Percentiles rank a stretch among this genome's conserved stretches.
These are phyloP conservation scores for Quercus bicolor DNA, from an alignment of 306 rosid species.

Conservation along the genomic window DNA sequence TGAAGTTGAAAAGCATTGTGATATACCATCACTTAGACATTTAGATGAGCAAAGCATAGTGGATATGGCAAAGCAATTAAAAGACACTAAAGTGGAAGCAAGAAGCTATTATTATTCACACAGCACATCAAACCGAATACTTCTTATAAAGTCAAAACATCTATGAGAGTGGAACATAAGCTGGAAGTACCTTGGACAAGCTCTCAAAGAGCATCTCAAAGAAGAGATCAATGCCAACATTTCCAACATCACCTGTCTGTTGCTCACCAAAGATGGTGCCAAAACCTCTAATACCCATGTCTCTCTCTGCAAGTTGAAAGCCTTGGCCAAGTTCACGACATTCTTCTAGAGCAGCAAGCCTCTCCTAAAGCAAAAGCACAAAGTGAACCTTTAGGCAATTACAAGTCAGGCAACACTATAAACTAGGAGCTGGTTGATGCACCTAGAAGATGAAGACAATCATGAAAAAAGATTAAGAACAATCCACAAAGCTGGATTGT, in stretches of 20 bases:
- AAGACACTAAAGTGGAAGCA: not conserved
- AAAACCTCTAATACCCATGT: constrained; percentile 96
- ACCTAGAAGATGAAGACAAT: constrained; percentile 4
- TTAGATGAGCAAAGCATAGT: not conserved
- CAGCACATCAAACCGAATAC: not conserved
- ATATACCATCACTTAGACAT: not conserved
- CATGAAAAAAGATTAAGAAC: not conserved
- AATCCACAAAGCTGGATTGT: not conserved
- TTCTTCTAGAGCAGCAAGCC: constrained; percentile 93
- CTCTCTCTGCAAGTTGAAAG: constrained; percentile 94
- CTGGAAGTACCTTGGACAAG: constrained; percentile 70
- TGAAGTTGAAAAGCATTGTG: not conserved
- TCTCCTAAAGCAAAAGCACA: constrained; percentile 55
- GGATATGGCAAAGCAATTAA: constrained; percentile 7
- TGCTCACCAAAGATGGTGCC: constrained; percentile 95
- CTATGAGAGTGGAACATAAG: constrained; percentile 14
- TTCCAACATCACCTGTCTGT: constrained; percentile 95
- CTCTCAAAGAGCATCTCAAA: constrained; percentile 99
- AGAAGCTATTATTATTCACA: constrained; percentile 9
- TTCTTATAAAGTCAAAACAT: constrained; percentile 2
- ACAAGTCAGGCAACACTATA: constrained; percentile 13
- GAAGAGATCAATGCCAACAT: constrained; percentile 94
- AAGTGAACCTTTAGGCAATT: constrained; percentile 27
- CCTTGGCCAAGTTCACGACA: constrained; percentile 97
- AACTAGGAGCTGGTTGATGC: constrained; percentile 4